A percentile compares a stretch with the other conserved stretches of the same genome.
Conservation (phyloP, 192 early-diverging fungal species). For the Gaertneriomyces sp. region DNA sequence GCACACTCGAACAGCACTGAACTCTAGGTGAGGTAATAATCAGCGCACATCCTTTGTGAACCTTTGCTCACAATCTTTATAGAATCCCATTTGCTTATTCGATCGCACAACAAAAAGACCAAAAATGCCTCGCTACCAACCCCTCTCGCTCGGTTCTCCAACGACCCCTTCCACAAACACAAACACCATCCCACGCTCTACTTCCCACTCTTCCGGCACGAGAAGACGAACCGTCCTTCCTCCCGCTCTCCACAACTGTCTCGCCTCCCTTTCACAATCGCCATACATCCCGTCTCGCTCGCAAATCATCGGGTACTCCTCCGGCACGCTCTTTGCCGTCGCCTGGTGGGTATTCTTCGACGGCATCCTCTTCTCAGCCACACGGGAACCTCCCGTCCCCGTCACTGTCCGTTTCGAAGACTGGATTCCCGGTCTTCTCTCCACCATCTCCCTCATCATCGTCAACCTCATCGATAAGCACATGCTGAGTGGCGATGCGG, state of each 20-base stretch:
- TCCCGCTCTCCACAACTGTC: background rate
- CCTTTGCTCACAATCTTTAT: too few relatives aligned
- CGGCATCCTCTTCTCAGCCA: constrained; percentile 34
- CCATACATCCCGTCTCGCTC: too few relatives aligned
- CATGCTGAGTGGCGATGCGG: constrained; percentile 36
- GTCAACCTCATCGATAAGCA: constrained; percentile 52
- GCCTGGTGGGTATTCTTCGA: constrained; percentile 56
- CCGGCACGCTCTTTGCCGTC: constrained; percentile 31
- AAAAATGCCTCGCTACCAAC: too few relatives aligned
- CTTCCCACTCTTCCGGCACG: background rate
- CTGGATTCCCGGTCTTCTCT: constrained; percentile 50
- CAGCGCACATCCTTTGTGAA: too few relatives aligned
- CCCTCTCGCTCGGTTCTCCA: too few relatives aligned
- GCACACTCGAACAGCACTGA: too few relatives aligned
- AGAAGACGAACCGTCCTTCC: background rate
- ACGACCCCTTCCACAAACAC: too few relatives aligned
- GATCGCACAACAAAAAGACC: too few relatives aligned
- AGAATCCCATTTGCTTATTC: too few relatives aligned
- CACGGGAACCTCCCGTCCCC: constrained; percentile 26
- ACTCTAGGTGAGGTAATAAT: too few relatives aligned
- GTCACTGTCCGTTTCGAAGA: constrained; percentile 41
- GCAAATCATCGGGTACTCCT: too few relatives aligned
- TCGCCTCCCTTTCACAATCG: constrained; percentile 5
- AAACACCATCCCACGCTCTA: background rate
- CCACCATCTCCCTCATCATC: constrained; percentile 47